Evolutionary conservation across 1,284 basidiomycete species (phyloP).

Genomic region (Vanrija humicola): DNA sequence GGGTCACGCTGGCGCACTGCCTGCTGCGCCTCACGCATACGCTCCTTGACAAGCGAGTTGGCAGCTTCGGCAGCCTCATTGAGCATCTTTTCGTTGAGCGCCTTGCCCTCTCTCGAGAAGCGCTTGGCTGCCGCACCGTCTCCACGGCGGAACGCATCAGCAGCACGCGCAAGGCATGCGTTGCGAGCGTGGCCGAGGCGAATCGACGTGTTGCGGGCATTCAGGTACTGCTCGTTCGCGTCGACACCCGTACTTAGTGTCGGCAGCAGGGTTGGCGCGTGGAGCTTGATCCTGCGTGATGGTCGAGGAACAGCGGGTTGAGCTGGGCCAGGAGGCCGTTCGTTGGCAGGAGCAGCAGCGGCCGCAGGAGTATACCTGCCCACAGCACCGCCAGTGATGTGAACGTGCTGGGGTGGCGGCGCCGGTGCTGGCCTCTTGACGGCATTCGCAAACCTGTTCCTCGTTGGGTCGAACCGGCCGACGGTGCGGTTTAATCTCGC

Average conservation of each 20-base stretch:
- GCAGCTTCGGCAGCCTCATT: constrained; percentile 78
- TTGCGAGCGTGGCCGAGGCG: constrained; percentile 90
- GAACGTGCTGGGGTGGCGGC: constrained; percentile 23
- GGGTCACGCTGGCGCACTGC: constrained; percentile 66
- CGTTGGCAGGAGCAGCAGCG: constrained; percentile 48
- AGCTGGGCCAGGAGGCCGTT: constrained; percentile 53
- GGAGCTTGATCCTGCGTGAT: constrained; percentile 76
- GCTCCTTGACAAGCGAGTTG: constrained; percentile 69
- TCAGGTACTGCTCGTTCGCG: constrained; percentile 76
- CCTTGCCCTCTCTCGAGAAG: constrained; percentile 88
- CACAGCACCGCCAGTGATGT: constrained; percentile 14
- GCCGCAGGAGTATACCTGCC: constrained; percentile 29
- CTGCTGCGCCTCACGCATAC: constrained; percentile 68
- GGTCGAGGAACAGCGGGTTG: constrained; percentile 60
- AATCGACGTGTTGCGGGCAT: constrained; percentile 76
- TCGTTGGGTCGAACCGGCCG: constrained; percentile 62
- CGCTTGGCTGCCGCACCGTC: constrained; percentile 92
- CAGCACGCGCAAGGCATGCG: constrained; percentile 88
- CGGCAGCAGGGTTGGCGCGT: constrained; percentile 75
- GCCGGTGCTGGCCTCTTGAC: constrained; percentile 43
- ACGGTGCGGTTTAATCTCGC: constrained; percentile 45
- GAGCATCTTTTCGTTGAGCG: constrained; percentile 83
- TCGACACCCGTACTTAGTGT: constrained; percentile 78
- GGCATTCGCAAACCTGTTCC: constrained; percentile 70
- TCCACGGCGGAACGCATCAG: constrained; percentile 88